These are phyloP conservation scores for Xylaria scruposa DNA, from an alignment of 495 filamentous ascomycete species.

Conservation along the genomic window DNA sequence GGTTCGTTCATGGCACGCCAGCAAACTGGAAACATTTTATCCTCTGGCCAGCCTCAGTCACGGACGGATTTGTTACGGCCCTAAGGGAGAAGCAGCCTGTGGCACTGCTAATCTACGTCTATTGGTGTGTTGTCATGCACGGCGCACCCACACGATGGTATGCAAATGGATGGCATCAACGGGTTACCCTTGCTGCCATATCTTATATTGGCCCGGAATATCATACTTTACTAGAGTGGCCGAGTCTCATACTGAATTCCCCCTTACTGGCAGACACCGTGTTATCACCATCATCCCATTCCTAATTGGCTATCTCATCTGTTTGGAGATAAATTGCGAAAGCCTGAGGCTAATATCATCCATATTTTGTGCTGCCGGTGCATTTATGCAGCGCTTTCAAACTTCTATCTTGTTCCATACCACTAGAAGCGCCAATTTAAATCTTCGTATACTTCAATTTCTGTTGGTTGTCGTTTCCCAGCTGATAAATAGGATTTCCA, in stretches of 20 bases:
- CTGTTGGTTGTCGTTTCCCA: not conserved
- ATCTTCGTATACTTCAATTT: conserved; percentile 11
- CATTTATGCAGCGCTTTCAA: not conserved
- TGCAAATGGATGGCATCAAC: conserved; percentile 31
- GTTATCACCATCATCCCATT: not conserved
- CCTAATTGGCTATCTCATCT: not conserved
- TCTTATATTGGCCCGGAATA: conserved; percentile 30
- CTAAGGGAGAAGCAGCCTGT: conserved; percentile 28
- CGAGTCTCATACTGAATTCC: not conserved
- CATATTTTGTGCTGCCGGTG: not conserved
- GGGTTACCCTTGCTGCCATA: conserved; percentile 31
- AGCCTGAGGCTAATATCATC: not conserved
- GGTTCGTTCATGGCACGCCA: conserved; percentile 28
- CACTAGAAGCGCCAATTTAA: not conserved
- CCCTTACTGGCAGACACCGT: not conserved
- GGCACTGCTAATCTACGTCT: conserved; percentile 34
- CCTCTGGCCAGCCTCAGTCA: conserved; percentile 33
- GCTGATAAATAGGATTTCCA: not conserved
- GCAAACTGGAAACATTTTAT: conserved; percentile 35
- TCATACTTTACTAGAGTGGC: not conserved
- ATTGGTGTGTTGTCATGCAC: conserved; percentile 39
- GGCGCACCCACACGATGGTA: conserved; percentile 34
- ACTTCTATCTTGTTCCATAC: not conserved
- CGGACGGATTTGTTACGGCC: conserved; percentile 28
- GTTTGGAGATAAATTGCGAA: not conserved